A percentile compares a stretch with the other conserved stretches of the same genome.
phyloP scores from a whole-genome alignment of 306 rosid genomes.

The Prunus campanulata region DNA sequence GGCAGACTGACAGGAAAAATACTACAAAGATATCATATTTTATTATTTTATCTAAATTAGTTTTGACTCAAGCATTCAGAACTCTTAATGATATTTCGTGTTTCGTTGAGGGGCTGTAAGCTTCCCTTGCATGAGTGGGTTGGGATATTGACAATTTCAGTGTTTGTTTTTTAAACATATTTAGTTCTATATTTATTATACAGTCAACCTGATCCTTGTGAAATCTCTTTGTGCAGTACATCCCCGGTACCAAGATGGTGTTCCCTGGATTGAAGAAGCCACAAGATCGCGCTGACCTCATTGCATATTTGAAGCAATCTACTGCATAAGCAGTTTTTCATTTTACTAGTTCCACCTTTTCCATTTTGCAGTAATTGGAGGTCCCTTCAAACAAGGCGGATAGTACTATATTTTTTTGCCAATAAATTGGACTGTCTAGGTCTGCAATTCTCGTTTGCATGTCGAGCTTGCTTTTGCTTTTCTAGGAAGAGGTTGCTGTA shows the following conservation, averaged over 20 bases:
- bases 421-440: slow-evolving; percentile 49
- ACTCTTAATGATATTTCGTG: neutral
- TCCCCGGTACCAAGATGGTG: slow-evolving; percentile 99
- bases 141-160: neutral
- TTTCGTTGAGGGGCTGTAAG: neutral
- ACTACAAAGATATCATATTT: neutral
- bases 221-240: slow-evolving; percentile 53
- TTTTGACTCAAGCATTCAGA: neutral
- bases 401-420: slow-evolving; percentile 33
- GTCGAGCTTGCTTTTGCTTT: slow-evolving; percentile 25
- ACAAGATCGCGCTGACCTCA: slow-evolving; percentile 90
- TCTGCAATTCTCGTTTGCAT: slow-evolving; percentile 41
- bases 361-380: slow-evolving; percentile 42
- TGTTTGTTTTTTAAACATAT: no score
- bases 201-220: neutral
- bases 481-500: slow-evolving; percentile 33
- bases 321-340: slow-evolving; percentile 41
- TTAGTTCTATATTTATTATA: neutral
- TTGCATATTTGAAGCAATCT: slow-evolving; percentile 80
- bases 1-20: neutral
- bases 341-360: slow-evolving; percentile 10
- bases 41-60: neutral
- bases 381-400: slow-evolving; percentile 33
- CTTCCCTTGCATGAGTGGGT: neutral
- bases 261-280: slow-evolving; percentile 97